These are phyloP conservation scores for Aechmea fasciata DNA, from an alignment of 176 grass and related monocot genomes.

Conservation along the genomic window DNA sequence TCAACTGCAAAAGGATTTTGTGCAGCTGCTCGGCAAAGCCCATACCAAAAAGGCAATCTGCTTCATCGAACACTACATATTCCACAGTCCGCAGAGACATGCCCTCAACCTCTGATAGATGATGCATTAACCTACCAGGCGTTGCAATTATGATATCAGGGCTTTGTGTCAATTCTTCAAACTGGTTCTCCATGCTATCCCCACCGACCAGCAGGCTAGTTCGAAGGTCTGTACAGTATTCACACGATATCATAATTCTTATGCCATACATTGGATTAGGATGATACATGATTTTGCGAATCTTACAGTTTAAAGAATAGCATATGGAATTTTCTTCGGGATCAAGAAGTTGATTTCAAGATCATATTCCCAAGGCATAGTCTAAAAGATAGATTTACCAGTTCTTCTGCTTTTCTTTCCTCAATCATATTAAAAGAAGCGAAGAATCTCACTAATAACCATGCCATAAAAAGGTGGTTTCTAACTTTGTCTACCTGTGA, in stretches of 20 bases:
- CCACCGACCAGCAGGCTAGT: constrained; percentile 87
- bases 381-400: too few species aligned
- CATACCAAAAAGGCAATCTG: constrained; percentile 75
- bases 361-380: too few species aligned
- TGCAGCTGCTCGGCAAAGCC: constrained; percentile 64
- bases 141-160: constrained; percentile 99
- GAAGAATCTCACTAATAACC: too few species aligned
- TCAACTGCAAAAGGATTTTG: constrained; percentile 55
- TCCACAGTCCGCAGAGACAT: constrained; percentile 77
- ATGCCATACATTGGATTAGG: neutral
- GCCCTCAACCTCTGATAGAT: constrained; percentile 69
- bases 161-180: constrained; percentile 73
- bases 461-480: too few species aligned
- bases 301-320: too few species aligned
- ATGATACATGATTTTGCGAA: too few species aligned
- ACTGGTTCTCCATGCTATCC: constrained; percentile 93
- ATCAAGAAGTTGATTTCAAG: too few species aligned
- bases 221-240: constrained; percentile 39
- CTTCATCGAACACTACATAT: constrained; percentile 99
- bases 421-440: too few species aligned
- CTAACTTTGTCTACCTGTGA: too few species aligned
- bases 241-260: neutral
- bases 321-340: too few species aligned
- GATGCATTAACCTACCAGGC: constrained; percentile 85
- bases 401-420: too few species aligned